Conservation (phyloP, 805 yeast genomes). For the Suhomyces pyralidae region DNA sequence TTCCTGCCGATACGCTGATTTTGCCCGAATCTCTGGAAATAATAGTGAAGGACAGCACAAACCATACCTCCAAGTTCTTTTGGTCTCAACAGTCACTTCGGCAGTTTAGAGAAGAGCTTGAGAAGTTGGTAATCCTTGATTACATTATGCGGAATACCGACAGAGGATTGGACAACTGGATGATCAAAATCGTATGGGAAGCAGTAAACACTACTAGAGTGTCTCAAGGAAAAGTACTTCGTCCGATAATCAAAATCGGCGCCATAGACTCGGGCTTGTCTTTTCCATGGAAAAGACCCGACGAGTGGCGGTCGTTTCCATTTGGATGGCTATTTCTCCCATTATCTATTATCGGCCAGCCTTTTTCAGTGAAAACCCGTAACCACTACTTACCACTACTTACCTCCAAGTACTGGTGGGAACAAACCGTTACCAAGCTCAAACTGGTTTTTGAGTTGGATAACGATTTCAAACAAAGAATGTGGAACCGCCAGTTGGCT, state of each 20-base stretch:
- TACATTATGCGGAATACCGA: conserved; percentile 75
- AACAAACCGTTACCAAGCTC: conserved; percentile 47
- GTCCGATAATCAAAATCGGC: conserved; percentile 51
- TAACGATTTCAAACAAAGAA: conserved; percentile 57
- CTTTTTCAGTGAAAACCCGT: conserved; percentile 56
- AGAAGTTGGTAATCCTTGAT: conserved; percentile 66
- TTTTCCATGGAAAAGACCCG: conserved; percentile 81
- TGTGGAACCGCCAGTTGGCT: conserved; percentile 68
- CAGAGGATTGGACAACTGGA: conserved; percentile 75
- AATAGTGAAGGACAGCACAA: conserved; percentile 6
- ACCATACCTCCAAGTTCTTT: conserved; percentile 27
- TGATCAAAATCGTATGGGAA: conserved; percentile 57
- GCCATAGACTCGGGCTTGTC: conserved; percentile 76
- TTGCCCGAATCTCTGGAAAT: conserved; percentile 22
- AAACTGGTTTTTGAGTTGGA: conserved; percentile 52
- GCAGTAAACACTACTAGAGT: background rate
- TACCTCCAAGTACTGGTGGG: conserved; percentile 71
- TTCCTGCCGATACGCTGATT: conserved; percentile 37
- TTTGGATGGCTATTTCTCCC: conserved; percentile 78
- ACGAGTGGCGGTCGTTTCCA: conserved; percentile 77
- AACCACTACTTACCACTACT: conserved; percentile 55
- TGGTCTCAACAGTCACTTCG: conserved; percentile 52
- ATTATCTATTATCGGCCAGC: conserved; percentile 59
- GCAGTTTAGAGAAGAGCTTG: conserved; percentile 60
- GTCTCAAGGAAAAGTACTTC: conserved; percentile 7